These are phyloP conservation scores for Cytospora piceicola DNA, from an alignment of 2,329 filamentous ascomycete genomes.

Conservation along the genomic window DNA sequence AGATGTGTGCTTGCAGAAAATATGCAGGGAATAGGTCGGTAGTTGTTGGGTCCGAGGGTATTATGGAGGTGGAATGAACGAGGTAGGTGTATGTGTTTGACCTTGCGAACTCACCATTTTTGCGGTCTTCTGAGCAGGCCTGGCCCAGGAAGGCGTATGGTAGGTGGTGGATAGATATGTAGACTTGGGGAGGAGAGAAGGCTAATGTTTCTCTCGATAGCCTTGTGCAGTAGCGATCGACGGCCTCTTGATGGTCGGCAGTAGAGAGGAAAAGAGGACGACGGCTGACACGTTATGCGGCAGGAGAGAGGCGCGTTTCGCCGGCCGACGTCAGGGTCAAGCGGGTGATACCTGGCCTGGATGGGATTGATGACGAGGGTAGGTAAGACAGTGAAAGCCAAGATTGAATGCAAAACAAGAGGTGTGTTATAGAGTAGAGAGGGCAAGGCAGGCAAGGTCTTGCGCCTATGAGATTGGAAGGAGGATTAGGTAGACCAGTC, in stretches of 20 bases:
- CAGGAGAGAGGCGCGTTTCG: conserved; percentile 21
- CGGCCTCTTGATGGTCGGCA: conserved; percentile 6
- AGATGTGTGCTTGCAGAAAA: conserved; percentile 20
- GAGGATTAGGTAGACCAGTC: neutral
- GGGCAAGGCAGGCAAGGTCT: conserved; percentile 17
- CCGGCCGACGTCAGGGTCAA: conserved; percentile 23
- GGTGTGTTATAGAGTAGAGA: neutral
- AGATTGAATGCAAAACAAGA: conserved; percentile 15
- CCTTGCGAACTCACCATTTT: conserved; percentile 28
- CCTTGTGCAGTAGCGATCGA: conserved; percentile 22
- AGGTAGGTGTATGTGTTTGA: conserved; percentile 12
- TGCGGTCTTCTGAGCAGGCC: conserved; percentile 18
- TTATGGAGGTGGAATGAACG: conserved; percentile 6
- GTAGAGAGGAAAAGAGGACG: conserved; percentile 6
- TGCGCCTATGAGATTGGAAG: conserved; percentile 15
- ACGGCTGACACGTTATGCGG: conserved; percentile 19
- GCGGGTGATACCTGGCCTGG: conserved; percentile 18
- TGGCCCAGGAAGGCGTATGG: neutral
- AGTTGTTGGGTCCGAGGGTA: conserved; percentile 1
- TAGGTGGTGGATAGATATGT: neutral
- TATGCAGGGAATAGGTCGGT: conserved; percentile 22
- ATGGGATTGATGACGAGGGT: conserved; percentile 5
- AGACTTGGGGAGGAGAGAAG: conserved; percentile 5
- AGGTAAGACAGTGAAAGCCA: conserved; percentile 19
- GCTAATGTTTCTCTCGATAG: conserved; percentile 17